phyloP scores from a whole-genome alignment of 2,329 filamentous ascomycete genomes.

The Pseudogymnoascus sp. region DNA sequence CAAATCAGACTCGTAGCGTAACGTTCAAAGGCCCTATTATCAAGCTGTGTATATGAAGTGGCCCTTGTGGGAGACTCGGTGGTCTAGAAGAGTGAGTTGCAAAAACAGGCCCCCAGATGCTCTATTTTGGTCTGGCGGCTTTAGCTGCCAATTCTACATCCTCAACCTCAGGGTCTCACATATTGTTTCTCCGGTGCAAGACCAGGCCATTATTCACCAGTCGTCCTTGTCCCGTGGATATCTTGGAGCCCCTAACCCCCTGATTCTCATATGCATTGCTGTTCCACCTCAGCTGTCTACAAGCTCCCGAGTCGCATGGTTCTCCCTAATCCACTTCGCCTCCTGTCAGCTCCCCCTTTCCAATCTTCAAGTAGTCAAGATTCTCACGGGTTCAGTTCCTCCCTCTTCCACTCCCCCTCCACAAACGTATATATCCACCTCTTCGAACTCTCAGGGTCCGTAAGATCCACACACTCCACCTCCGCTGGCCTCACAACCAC shows the following conservation, averaged over 20 bases:
- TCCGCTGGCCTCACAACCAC: constrained; percentile 75
- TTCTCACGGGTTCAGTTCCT: constrained; percentile 31
- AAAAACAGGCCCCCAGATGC: background rate
- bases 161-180: background rate
- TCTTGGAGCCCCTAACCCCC: background rate
- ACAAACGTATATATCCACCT: constrained; percentile 54
- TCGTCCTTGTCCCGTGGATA: background rate
- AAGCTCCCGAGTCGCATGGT: background rate
- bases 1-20: constrained; percentile 8
- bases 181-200: background rate
- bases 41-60: background rate
- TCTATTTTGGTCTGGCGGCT: background rate
- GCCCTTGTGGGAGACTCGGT: background rate
- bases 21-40: background rate
- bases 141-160: background rate
- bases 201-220: background rate
- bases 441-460: constrained; percentile 47
- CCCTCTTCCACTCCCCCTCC: constrained; percentile 46
- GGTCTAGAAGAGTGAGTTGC: background rate
- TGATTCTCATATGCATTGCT: background rate
- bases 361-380: constrained; percentile 2
- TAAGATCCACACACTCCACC: constrained; percentile 58
- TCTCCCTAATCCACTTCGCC: constrained; percentile 1
- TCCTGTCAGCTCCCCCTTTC: constrained; percentile 6
- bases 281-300: constrained; percentile 1